Percentiles rank a stretch among this genome's conserved stretches.
These are phyloP conservation scores for Darksidea phi DNA, from an alignment of 495 filamentous ascomycete genomes.

Conservation along the genomic window DNA sequence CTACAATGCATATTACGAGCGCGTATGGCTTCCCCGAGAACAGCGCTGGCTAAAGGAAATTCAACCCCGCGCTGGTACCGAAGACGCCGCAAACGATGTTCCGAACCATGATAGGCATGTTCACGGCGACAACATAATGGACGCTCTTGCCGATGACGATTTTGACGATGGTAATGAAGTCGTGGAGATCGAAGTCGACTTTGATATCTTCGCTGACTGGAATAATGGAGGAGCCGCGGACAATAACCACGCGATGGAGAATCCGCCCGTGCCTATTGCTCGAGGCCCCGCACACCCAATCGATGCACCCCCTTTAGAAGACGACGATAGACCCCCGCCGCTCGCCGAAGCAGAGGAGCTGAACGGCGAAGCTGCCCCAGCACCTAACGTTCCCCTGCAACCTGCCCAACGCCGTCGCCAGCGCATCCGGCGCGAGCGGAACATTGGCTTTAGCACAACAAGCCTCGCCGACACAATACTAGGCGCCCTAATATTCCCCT, in stretches of 20 bases:
- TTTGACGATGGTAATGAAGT: conserved; percentile 45
- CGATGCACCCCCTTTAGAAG: conserved; percentile 23
- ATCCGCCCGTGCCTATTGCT: conserved; percentile 30
- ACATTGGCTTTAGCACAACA: conserved; percentile 53
- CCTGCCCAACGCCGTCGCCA: conserved; percentile 2
- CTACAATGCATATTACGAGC: conserved; percentile 67
- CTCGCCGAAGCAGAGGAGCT: background rate
- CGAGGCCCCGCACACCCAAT: conserved; percentile 32
- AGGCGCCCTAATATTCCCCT: conserved; percentile 63
- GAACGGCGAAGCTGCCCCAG: conserved; percentile 21
- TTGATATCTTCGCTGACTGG: conserved; percentile 40
- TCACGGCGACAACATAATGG: conserved; percentile 45
- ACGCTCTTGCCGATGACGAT: conserved; percentile 50
- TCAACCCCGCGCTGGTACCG: conserved; percentile 58
- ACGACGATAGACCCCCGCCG: background rate
- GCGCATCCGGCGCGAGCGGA: conserved; percentile 33
- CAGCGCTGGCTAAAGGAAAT: conserved; percentile 65
- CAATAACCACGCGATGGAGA: conserved; percentile 28
- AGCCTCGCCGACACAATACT: conserved; percentile 57
- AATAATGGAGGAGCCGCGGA: conserved; percentile 38
- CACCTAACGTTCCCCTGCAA: conserved; percentile 27
- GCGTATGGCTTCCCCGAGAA: conserved; percentile 61
- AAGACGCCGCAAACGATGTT: conserved; percentile 28
- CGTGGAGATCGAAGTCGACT: conserved; percentile 40
- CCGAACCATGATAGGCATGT: conserved; percentile 22